phyloP scores from a whole-genome alignment of 345 rosid genomes.

The Dimocarpus longan region DNA sequence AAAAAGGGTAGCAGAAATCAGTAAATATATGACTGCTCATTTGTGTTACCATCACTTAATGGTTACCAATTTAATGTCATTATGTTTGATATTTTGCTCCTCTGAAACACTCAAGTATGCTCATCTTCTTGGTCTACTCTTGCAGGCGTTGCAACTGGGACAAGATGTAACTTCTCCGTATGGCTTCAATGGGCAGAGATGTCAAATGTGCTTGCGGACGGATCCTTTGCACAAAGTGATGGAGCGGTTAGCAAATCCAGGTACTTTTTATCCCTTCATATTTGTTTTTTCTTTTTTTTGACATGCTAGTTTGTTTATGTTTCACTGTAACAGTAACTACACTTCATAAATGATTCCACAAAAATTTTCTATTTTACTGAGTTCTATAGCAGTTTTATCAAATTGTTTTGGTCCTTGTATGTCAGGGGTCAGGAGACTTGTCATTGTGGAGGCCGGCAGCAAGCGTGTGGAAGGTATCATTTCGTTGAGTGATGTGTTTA shows the following conservation, averaged over 20 bases:
- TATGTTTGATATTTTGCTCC: not conserved
- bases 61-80: not conserved
- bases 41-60: not conserved
- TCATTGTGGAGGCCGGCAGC: constrained; percentile 86
- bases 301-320: not conserved
- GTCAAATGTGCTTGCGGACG: constrained; percentile 84
- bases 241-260: constrained; percentile 79
- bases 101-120: not conserved
- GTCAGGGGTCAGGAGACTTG: constrained; percentile 69
- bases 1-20: not conserved
- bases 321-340: not conserved
- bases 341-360: not conserved
- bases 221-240: constrained; percentile 80
- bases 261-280: constrained; percentile 29
- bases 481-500: constrained; percentile 71
- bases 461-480: constrained; percentile 86
- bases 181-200: constrained; percentile 63
- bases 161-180: constrained; percentile 64
- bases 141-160: constrained; percentile 76
- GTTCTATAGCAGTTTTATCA: not conserved
- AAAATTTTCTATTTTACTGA: not conserved
- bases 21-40: not conserved
- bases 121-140: not conserved
- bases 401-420: constrained; percentile 11
- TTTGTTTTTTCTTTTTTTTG: not conserved